Base-by-base conservation (phyloP, 1,139 yeast species). In the Meyerozyma athensensis region DNA sequence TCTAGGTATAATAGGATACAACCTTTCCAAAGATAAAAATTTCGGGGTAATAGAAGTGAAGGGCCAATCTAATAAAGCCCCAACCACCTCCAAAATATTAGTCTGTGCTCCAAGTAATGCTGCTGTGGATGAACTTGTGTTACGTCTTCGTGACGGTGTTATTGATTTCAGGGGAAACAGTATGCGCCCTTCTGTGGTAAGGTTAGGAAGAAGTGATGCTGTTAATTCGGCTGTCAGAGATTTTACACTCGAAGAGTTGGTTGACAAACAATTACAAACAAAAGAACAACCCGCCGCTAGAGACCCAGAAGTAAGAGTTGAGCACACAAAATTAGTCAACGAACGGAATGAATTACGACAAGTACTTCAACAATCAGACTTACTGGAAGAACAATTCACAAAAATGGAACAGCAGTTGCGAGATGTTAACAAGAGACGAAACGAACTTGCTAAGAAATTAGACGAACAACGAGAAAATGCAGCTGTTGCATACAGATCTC, bases 91-190 rank as follows among this genome's bases (percentile, higher is more conserved):
- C 5, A 75, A 73, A 42, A 77, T 94, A 3, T 65, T 94, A 38
- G 80, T 94, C 21, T 94, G 98, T 74, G 98, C 98, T 1, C 99
- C 99, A 3, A 87, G 97, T 58, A 94, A 94, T 64, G 99, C 99
- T 0, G 99, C 99, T 7, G 97, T 94, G 6, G 99, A 94, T 63
- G 98, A 94, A 54, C 70, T 94, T 47, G 95, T 90, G n/a, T 52
- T 90, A 17, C 81, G 99, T 57, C 65, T 94, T 43, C 79, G 85
- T 47, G 72, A 68, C 22, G 97, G 97, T 2, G 80, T 90, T 3
- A 60, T 63, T 35, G 74, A 77, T 41, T 58, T 74, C 3, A 62
- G 66, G 18, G 96, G 96, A 1, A 62, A 65, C n/a, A 49, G 54
- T 1, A 74, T 79, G 46, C 61, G 63, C 2, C 95, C 96, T 1